phyloP scores from a whole-genome alignment of 1,284 basidiomycete species.

The Fomitopsis betulina region DNA sequence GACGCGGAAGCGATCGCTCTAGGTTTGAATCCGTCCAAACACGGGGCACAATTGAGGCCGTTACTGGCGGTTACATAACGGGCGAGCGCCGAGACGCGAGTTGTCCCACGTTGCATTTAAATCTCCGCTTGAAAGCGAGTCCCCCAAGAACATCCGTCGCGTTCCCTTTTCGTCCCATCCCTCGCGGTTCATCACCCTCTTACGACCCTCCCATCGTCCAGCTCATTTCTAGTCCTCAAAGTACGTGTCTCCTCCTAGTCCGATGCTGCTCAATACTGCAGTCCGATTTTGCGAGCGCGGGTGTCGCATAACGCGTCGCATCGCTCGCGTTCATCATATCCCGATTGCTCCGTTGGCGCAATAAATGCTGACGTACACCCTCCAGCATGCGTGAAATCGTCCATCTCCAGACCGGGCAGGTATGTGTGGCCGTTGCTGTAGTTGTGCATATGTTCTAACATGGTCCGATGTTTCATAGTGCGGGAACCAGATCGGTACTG shows the following conservation, averaged over 20 bases:
- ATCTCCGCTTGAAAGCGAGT: conserved; percentile 20
- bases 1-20: too few relatives aligned
- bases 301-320: not conserved
- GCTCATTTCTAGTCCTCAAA: conserved; percentile 19
- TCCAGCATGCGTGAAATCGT: conserved; percentile 94
- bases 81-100: not conserved
- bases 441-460: conserved; percentile 6
- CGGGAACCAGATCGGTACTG: conserved; percentile 93
- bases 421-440: conserved; percentile 32
- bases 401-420: conserved; percentile 95
- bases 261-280: not conserved
- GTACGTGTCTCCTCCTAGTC: conserved; percentile 18
- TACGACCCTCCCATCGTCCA: conserved; percentile 22
- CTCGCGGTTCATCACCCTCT: conserved; percentile 24
- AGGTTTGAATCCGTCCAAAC: not conserved
- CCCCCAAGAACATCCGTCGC: conserved; percentile 22
- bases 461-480: conserved; percentile 50
- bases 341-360: conserved; percentile 6
- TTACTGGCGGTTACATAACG: too few relatives aligned
- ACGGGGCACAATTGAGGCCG: not conserved
- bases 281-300: not conserved
- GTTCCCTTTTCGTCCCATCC: conserved; percentile 26
- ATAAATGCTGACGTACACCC: conserved; percentile 27
- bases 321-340: conserved; percentile 3
- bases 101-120: conserved; percentile 8